phyloP scores from a whole-genome alignment of 345 rosid genomes.

The Mangifera indica region DNA sequence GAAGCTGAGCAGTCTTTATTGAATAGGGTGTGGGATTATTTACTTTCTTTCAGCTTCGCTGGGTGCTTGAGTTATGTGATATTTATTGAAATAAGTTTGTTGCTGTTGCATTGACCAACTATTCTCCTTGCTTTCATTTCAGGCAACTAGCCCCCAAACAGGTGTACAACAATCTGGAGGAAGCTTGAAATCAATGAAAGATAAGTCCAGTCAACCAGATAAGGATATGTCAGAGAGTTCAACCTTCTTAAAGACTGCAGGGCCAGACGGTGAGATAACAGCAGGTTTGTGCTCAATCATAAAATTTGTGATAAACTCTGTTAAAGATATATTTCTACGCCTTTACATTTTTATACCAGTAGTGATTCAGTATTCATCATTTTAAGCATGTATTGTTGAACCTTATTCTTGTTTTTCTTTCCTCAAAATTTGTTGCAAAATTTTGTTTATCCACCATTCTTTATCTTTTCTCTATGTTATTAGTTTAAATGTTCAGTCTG shows the following conservation, averaged over 20 bases:
- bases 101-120: neutral
- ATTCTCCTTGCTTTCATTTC: constrained; percentile 18
- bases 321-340: neutral
- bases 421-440: neutral
- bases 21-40: constrained; percentile 58
- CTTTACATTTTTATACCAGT: no score
- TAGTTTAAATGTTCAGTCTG: neutral
- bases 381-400: neutral
- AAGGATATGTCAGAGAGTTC: constrained; percentile 78
- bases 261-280: constrained; percentile 89
- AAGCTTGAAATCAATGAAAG: constrained; percentile 85
- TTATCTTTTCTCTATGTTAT: neutral
- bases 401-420: neutral
- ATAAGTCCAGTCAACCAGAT: constrained; percentile 60
- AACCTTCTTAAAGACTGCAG: constrained; percentile 83
- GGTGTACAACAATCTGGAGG: constrained; percentile 70
- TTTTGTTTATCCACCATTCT: neutral
- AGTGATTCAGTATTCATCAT: neutral
- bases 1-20: constrained; percentile 86
- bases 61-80: constrained; percentile 10
- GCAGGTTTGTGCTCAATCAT: constrained; percentile 62
- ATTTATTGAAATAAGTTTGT: neutral
- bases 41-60: neutral
- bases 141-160: constrained; percentile 93
- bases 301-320: neutral